These are phyloP conservation scores for Globisporangium acanthophoron DNA, from an alignment of 352 stramenopile species.

Conservation along the genomic window DNA sequence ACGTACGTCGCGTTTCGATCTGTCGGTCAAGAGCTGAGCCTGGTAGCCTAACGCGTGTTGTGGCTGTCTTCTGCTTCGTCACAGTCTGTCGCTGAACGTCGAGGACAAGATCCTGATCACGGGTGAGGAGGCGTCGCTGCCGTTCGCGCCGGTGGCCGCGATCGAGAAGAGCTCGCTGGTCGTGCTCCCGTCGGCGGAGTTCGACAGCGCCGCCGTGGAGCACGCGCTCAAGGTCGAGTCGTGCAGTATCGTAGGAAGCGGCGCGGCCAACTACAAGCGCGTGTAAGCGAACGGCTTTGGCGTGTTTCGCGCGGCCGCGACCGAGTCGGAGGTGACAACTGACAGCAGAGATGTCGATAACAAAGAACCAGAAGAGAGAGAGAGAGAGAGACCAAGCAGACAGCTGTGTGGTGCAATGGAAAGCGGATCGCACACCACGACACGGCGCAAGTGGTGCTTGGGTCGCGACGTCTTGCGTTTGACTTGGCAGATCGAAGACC, in stretches of 20 bases:
- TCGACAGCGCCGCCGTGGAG: conserved; percentile 57
- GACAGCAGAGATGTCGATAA: too few species aligned
- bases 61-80: neutral
- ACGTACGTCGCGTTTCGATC: conserved; percentile 30
- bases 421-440: too few species aligned
- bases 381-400: too few species aligned
- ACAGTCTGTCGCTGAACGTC: conserved; percentile 59
- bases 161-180: conserved; percentile 71
- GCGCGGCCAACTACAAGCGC: conserved; percentile 76
- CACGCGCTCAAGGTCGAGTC: conserved; percentile 73
- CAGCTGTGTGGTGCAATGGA: too few species aligned
- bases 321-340: too few species aligned
- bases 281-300: conserved; percentile 38
- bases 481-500: too few species aligned
- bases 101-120: conserved; percentile 83
- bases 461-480: too few species aligned
- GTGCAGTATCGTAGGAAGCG: conserved; percentile 74
- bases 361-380: too few species aligned
- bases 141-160: conserved; percentile 67
- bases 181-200: conserved; percentile 72
- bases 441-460: too few species aligned
- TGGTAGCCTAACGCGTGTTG: neutral
- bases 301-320: neutral
- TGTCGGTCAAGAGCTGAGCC: neutral
- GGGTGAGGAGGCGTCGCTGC: conserved; percentile 55